Evolutionary conservation across 176 grass and related monocot species (phyloP).

Genomic region (Aegilops speltoides): DNA sequence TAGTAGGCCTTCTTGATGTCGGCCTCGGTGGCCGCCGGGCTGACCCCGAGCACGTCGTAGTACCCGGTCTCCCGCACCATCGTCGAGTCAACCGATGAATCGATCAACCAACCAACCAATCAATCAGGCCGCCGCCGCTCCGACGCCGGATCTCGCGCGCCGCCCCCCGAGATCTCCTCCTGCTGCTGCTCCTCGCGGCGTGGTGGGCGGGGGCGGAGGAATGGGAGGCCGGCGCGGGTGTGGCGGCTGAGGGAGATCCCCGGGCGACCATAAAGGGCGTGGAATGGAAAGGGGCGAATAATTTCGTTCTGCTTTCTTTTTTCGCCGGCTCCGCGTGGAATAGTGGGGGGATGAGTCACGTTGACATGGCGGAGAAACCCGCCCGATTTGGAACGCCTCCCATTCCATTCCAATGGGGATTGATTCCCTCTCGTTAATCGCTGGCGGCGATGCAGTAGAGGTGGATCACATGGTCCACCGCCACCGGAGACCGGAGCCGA

Average conservation of each 20-base stretch:
- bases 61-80: constrained; percentile 92
- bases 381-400: neutral
- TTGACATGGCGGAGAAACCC: constrained; percentile 25
- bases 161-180: neutral
- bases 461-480: too few relatives aligned
- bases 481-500: too few relatives aligned
- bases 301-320: constrained; percentile 29
- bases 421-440: too few relatives aligned
- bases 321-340: constrained; percentile 11
- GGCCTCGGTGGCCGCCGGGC: constrained; percentile 64
- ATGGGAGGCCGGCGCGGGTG: constrained; percentile 11
- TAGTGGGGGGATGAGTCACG: constrained; percentile 48
- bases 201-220: neutral
- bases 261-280: constrained; percentile 40
- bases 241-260: constrained; percentile 22
- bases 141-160: neutral
- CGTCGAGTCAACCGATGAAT: constrained; percentile 11
- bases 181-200: neutral
- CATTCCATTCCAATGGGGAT: too few relatives aligned
- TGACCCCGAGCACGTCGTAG: constrained; percentile 91
- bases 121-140: neutral
- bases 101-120: neutral
- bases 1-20: constrained; percentile 98
- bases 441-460: too few relatives aligned
- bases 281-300: constrained; percentile 30